phyloP scores from a whole-genome alignment of 345 rosid species.

The Acer saccharum region DNA sequence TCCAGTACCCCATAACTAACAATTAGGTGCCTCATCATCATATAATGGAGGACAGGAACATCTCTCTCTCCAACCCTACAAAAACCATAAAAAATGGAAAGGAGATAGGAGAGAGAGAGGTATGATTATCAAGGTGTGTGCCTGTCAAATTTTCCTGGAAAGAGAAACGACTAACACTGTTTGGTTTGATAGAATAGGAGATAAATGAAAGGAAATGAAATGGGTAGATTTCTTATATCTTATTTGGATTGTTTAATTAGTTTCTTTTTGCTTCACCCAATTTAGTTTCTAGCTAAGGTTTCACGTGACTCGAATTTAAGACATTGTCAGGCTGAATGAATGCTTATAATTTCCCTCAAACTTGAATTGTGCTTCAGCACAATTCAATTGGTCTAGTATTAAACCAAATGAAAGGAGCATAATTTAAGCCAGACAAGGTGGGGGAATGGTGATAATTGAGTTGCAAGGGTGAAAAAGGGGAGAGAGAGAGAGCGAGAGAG shows the following conservation, averaged over 20 bases:
- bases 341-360: no score
- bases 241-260: no score
- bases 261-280: no score
- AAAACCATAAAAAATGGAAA: not conserved
- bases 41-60: not conserved
- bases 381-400: not conserved
- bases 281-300: no score
- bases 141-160: slow-evolving; percentile 7
- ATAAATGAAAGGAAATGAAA: no score
- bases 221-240: no score
- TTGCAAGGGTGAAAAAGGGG: slow-evolving; percentile 14
- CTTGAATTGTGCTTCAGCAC: not conserved
- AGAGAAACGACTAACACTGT: no score
- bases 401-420: not conserved
- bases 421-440: slow-evolving; percentile 10
- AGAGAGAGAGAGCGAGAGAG: no score
- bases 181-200: no score
- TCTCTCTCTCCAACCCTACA: not conserved
- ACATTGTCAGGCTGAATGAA: no score
- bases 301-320: no score
- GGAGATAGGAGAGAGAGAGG: not conserved
- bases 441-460: slow-evolving; percentile 22
- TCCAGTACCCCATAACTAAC: slow-evolving; percentile 17
- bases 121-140: not conserved
- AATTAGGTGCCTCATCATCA: slow-evolving; percentile 24